A percentile compares a stretch with the other conserved stretches of the same genome.
These are phyloP conservation scores for bread wheat (Triticum aestivum) DNA, from an alignment of 176 grass and related monocot species.

Conservation along the genomic window IWGSC_CS_RefSeq_v2.1 NC_057794.1:501778097-501778596, in stretches of 20 bases:
- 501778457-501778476: neutral
- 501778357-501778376: no score
- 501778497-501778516: neutral
- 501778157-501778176: neutral
- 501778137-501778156: slow-evolving; percentile 1
- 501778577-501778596: neutral
- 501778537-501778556: neutral
- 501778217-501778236: neutral
- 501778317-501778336: neutral
- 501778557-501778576: neutral
- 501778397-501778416: neutral
- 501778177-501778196: neutral
- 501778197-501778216: neutral
- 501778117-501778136: no score
- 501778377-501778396: neutral
- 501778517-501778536: neutral
- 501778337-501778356: neutral
- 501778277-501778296: neutral
- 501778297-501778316: slow-evolving; percentile 1
- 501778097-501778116: neutral
- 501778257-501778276: neutral
- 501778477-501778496: neutral
- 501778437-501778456: slow-evolving; percentile 1
- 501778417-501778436: neutral
- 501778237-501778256: neutral